phyloP scores from a whole-genome alignment of 805 yeast genomes.

The Kluyveromyces starmeri region DNA sequence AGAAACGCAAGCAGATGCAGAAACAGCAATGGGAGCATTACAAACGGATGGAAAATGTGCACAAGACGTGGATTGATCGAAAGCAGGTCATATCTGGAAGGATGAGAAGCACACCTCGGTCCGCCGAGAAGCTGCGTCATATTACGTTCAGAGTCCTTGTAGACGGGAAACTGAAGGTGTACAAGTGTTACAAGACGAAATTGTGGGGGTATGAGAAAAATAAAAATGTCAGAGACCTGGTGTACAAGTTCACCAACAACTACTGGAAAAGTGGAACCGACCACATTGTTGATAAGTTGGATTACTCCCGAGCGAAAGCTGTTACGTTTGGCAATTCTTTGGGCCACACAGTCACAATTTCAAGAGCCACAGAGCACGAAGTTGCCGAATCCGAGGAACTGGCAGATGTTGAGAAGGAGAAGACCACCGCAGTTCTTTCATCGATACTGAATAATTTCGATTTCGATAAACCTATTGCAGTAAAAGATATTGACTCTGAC shows the following conservation, averaged over 20 bases:
- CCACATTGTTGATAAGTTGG: constrained; percentile 61
- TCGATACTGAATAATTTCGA: constrained; percentile 40
- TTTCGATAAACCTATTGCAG: constrained; percentile 42
- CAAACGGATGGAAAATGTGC: constrained; percentile 32
- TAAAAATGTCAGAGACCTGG: constrained; percentile 52
- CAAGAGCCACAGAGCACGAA: constrained; percentile 5
- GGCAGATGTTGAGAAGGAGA: constrained; percentile 34
- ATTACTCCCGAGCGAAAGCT: constrained; percentile 18
- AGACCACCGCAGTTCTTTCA: constrained; percentile 39
- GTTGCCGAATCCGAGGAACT: constrained; percentile 25
- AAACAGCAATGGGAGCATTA: constrained; percentile 33
- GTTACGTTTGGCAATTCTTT: constrained; percentile 6
- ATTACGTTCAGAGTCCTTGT: constrained; percentile 58
- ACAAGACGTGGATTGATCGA: constrained; percentile 35
- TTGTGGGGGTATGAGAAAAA: constrained; percentile 86
- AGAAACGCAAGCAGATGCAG: constrained; percentile 26
- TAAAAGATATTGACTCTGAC: constrained; percentile 33
- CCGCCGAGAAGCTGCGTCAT: constrained; percentile 27
- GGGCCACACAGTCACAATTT: constrained; percentile 4
- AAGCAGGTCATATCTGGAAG: constrained; percentile 48
- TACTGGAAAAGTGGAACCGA: constrained; percentile 76
- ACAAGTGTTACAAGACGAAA: constrained; percentile 62
- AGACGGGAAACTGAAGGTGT: constrained; percentile 46
- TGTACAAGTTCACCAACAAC: constrained; percentile 51
- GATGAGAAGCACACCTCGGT: constrained; percentile 46